Base-by-base conservation (phyloP, 306 rosid species). In the Astragalus membranaceus region DNA sequence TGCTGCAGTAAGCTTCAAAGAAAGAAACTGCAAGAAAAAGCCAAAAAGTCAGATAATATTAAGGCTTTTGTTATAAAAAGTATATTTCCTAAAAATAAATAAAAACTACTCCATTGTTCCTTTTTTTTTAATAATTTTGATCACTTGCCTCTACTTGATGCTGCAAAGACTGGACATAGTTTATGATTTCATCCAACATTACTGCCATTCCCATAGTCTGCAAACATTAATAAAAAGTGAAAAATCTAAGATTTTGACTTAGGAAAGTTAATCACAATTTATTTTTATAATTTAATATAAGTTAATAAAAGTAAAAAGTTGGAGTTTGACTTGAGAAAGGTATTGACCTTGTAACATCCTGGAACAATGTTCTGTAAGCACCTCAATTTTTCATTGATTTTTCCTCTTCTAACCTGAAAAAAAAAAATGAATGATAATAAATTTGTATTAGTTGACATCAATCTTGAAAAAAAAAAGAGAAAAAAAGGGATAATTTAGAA, bases 191-290 rank as follows among this genome's bases (percentile, higher is more conserved):
- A 35, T 91, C 99, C 83, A 94, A 84, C 99, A 94, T 94, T 10
- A 91, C 97, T 7, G 97, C 91, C 99, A 91, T 94, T 1, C 99
- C 96, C 99, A 89, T 91, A 55, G 89, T 85, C 99, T 94, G 95
- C 62, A 81, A 79, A 7, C 68, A 86, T 78, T 14, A 20, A 52
- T 43, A 1, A 8, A 69, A 64, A 35, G 10, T 15, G 5, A 23
- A 37, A 69, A 26, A 53, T 14, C 26, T 30, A 12, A 69, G 57
- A 47, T 41, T 43, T 54, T 69, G 58, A 20, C 26, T 32, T 26
- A 11, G 26, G 32, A 6, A 69, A 69, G 43, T 70, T 53, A 15
- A n/a, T 64, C 5, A 74, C 12, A 41, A 23, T 23, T 1, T 23
- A 23, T 23, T 23, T 23, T 23, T 23, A 2, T 23, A 23, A 23